Conservation (phyloP, 2,329 filamentous ascomycete genomes). For the Xylariaceae sp. region DNA sequence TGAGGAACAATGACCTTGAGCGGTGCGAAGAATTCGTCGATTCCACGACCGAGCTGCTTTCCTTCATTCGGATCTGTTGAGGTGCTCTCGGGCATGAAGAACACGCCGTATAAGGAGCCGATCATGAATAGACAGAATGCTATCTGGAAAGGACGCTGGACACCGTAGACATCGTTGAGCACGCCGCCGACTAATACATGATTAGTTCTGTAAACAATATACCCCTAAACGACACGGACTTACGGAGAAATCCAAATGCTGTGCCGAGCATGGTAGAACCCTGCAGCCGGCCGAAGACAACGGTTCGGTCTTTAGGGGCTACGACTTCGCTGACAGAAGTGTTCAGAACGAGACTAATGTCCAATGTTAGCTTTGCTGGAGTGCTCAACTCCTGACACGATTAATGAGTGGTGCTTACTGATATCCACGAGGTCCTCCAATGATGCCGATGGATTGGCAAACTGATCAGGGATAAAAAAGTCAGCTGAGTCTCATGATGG, state of each 20-base stretch:
- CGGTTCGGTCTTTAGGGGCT: constrained; percentile 54
- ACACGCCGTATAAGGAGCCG: constrained; percentile 38
- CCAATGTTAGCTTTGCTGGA: not conserved
- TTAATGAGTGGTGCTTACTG: constrained; percentile 34
- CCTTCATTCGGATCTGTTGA: constrained; percentile 14
- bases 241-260: constrained; percentile 56
- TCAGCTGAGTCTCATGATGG: not conserved
- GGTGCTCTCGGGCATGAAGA: constrained; percentile 38
- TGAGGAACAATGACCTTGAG: constrained; percentile 57
- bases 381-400: not conserved
- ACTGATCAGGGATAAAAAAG: constrained; percentile 16
- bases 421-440: constrained; percentile 65
- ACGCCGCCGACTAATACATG: constrained; percentile 50
- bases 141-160: constrained; percentile 59
- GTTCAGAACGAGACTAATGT: constrained; percentile 52
- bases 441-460: constrained; percentile 61
- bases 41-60: constrained; percentile 31
- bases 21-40: constrained; percentile 57
- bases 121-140: constrained; percentile 54
- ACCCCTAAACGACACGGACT: constrained; percentile 15
- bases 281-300: constrained; percentile 57
- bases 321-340: constrained; percentile 63
- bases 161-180: constrained; percentile 57
- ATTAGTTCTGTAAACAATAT: not conserved
- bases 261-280: constrained; percentile 63